Percentiles rank a stretch among this genome's conserved stretches.
Evolutionary conservation across 2,329 filamentous ascomycete species (phyloP).

Genomic region (Aureobasidium mangrovei): DNA sequence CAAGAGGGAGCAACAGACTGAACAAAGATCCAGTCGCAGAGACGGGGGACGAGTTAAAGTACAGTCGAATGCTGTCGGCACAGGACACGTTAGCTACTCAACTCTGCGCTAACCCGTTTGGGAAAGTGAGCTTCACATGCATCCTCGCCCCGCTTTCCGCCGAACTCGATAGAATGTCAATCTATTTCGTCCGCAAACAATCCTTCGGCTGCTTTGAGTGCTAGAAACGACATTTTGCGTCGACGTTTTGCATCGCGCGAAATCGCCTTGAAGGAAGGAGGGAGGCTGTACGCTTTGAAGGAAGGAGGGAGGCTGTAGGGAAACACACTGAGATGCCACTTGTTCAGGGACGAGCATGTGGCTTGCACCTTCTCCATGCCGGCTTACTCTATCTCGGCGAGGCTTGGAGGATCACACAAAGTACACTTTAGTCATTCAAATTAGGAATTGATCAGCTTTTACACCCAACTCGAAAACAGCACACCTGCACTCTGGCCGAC

Average conservation of each 20-base stretch:
- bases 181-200: neutral
- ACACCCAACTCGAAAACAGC: no score
- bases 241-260: no score
- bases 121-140: neutral
- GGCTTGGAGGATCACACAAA: neutral
- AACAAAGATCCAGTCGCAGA: neutral
- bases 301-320: neutral
- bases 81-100: constrained; percentile 8
- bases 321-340: no score
- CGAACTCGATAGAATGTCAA: constrained; percentile 2
- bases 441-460: neutral
- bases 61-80: constrained; percentile 3
- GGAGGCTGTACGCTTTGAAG: neutral
- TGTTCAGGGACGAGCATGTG: no score
- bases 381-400: neutral
- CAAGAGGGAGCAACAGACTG: neutral
- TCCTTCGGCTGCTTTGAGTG: neutral
- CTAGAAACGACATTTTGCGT: neutral
- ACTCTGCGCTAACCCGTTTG: neutral
- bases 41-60: neutral
- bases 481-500: no score
- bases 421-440: neutral
- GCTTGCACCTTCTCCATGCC: neutral
- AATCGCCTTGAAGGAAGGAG: no score
- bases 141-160: neutral